Evolutionary conservation across 2,329 filamentous ascomycete genomes (phyloP).

Genomic region (Talaromyces albobiverticillius): DNA sequence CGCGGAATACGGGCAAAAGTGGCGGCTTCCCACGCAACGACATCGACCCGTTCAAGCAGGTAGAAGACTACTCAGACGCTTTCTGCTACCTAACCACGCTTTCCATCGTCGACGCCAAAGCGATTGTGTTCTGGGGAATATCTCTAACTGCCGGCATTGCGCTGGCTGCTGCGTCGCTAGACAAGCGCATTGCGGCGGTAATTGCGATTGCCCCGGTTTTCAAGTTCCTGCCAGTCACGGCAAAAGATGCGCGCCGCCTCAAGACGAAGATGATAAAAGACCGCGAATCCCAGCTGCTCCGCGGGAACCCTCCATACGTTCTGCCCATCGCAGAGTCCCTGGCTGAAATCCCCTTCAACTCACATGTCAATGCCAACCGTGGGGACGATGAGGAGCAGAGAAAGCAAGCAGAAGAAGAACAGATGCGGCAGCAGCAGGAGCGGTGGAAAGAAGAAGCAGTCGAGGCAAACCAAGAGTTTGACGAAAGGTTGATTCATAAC

Average conservation of each 20-base stretch:
- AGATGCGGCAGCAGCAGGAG: neutral
- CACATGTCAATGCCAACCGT: constrained; percentile 22
- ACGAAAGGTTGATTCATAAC: constrained; percentile 14
- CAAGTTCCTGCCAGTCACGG: constrained; percentile 14
- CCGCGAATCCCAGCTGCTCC: constrained; percentile 34
- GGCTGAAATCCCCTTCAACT: constrained; percentile 37
- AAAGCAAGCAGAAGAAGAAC: constrained; percentile 14
- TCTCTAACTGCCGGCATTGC: constrained; percentile 29
- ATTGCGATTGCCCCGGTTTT: constrained; percentile 26
- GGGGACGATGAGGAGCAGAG: constrained; percentile 11
- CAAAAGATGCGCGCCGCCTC: constrained; percentile 19
- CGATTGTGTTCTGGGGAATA: constrained; percentile 37
- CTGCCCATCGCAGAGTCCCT: constrained; percentile 35
- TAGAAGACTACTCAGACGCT: constrained; percentile 37
- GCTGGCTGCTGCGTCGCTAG: constrained; percentile 28
- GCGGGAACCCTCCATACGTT: constrained; percentile 38
- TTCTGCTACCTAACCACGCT: constrained; percentile 30
- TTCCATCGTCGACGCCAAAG: constrained; percentile 26
- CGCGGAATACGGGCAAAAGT: constrained; percentile 30
- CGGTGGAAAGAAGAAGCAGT: constrained; percentile 18
- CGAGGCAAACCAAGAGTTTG: constrained; percentile 15
- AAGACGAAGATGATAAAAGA: constrained; percentile 34
- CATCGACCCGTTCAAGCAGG: constrained; percentile 30
- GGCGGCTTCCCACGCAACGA: constrained; percentile 33
- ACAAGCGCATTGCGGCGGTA: constrained; percentile 26